phyloP scores from a whole-genome alignment of 23 red algal genomes.

The Agarophyton chilense region DNA sequence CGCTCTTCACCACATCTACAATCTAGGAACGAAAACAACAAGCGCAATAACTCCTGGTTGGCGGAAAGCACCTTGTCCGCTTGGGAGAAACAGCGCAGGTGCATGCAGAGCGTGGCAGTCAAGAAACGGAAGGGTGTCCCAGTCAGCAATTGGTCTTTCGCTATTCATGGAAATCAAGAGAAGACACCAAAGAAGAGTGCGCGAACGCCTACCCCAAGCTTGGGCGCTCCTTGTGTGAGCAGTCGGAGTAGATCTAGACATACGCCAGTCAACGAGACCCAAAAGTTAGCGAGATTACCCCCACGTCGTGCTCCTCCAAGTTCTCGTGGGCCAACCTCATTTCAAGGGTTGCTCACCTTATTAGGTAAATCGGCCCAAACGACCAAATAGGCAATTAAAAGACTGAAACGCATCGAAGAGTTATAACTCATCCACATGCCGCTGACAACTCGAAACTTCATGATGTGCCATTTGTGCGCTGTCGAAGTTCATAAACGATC shows the following conservation, averaged over 20 bases:
- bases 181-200: conserved; percentile 11
- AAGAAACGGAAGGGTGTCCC: conserved; percentile 13
- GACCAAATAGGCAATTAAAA: background rate
- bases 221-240: background rate
- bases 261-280: background rate
- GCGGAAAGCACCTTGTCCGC: background rate
- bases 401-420: background rate
- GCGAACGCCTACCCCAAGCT: conserved; percentile 17
- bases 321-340: conserved; percentile 36
- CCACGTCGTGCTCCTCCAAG: background rate
- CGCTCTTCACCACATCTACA: background rate
- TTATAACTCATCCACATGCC: too few relatives aligned
- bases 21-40: background rate
- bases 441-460: too few relatives aligned
- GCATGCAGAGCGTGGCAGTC: background rate
- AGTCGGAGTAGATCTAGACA: conserved; percentile 11
- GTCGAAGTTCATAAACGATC: conserved; percentile 78
- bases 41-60: conserved; percentile 35
- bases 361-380: conserved; percentile 46
- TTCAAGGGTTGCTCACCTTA: conserved; percentile 46
- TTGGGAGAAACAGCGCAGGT: conserved; percentile 19
- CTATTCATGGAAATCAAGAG: conserved; percentile 20
- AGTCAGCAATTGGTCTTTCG: conserved; percentile 51
- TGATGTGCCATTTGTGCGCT: conserved; percentile 25
- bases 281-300: background rate